phyloP scores from a whole-genome alignment of 2,329 filamentous ascomycete genomes.

The Emmonsiellopsis sp. region DNA sequence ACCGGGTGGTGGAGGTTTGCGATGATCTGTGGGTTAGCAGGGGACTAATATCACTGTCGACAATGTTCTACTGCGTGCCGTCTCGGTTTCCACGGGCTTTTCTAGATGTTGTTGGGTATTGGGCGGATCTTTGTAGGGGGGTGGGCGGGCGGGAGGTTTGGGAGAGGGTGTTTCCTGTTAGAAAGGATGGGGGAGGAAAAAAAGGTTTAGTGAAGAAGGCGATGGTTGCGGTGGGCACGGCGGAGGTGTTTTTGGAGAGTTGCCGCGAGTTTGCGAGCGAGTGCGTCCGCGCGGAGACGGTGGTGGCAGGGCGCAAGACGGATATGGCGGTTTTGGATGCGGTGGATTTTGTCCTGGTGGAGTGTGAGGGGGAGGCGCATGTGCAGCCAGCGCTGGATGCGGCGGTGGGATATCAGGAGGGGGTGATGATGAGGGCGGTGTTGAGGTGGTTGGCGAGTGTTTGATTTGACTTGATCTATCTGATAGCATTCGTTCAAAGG shows the following conservation, averaged over 20 bases:
- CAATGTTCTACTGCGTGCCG: no score
- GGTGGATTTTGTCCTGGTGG: background rate
- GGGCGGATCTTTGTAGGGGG: background rate
- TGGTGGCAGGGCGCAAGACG: background rate
- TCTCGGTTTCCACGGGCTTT: no score
- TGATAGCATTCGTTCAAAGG: no score
- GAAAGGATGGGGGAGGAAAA: background rate
- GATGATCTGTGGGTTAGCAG: no score
- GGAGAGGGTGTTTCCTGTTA: background rate
- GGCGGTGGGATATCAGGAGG: background rate
- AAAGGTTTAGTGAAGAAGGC: background rate
- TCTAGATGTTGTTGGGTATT: no score
- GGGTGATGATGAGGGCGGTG: background rate
- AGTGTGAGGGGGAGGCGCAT: background rate
- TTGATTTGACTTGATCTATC: background rate
- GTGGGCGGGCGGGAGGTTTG: background rate
- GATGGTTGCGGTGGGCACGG: background rate
- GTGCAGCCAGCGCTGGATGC: background rate
- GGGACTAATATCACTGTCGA: no score
- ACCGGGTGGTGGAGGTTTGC: no score
- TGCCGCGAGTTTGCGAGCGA: background rate
- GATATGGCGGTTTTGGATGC: background rate
- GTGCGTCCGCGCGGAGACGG: background rate
- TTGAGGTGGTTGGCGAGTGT: background rate
- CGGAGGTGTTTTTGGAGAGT: background rate